Base-by-base conservation (phyloP, 2,329 filamentous ascomycete species). In the Scedosporium dehoogii region DNA sequence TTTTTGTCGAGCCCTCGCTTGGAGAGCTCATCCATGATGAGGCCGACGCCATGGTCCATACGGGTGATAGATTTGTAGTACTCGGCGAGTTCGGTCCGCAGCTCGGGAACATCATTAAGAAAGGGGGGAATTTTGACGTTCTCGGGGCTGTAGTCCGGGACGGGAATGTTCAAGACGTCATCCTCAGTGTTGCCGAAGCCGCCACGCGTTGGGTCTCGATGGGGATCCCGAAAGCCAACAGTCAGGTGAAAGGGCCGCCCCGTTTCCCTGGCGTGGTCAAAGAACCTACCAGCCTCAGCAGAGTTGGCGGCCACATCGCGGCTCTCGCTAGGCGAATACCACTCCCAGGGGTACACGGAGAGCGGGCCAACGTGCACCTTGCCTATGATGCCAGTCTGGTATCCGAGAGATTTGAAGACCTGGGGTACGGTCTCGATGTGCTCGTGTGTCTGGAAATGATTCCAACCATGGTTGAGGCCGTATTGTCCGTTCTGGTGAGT, bases 401-500 rank as follows among this genome's bases (percentile, higher is more conserved):
- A 79, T 1, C 76, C 78, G 0, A 69, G 65, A 2, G 67, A 60
- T n/a, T 72, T 72, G 64, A 81, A 73, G 0, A 79, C 63, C 0
- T 64, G 46, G 1, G 78, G 78, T 0, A 70, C 68, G 0, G 76
- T 77, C 56, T 80, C 72, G 29, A 81, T 68, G 63, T 78, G 69
- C 53, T 78, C 73, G 63, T 75, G 76, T 0, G 76, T 81, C 64
- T 72, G 68, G 59, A 82, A 81, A 63, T 78, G 76, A 63, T 74
- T 71, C 55, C 67, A 65, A 7, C 70, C 69, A 27, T 69, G 69
- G 6, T 70, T 69, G 4, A 80, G 72, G 1, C 78, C 79, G 58
- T 81, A 80, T 63, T 78, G 74, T 1, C 78, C 78, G 59, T 77
- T 81, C 62, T 81, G 68, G 61, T 79, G 78, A 0, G 77, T 79